phyloP scores from a whole-genome alignment of 2,329 filamentous ascomycete genomes.

The Cordyceps sp. region DNA sequence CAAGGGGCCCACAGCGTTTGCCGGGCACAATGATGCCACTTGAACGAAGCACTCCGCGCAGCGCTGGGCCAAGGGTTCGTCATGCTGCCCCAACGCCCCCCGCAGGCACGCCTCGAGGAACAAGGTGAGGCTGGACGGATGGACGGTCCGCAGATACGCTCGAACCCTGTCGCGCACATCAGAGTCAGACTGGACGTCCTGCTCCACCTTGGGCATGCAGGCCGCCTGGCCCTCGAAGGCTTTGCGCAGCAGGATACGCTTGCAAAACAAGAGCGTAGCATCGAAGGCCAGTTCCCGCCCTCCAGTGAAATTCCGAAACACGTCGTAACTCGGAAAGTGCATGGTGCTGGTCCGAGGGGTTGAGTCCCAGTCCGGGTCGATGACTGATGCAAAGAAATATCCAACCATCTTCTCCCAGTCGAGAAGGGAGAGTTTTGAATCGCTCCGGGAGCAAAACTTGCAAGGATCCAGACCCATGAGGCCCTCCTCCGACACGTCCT shows the following conservation, averaged over 20 bases:
- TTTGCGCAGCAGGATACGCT: slow-evolving; percentile 27
- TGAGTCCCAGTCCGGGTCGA: slow-evolving; percentile 8
- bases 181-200: slow-evolving; percentile 53
- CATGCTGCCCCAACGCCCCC: no score
- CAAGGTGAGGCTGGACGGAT: slow-evolving; percentile 20
- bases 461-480: slow-evolving; percentile 66
- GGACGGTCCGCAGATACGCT: slow-evolving; percentile 27
- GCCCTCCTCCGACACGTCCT: slow-evolving; percentile 80
- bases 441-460: slow-evolving; percentile 29
- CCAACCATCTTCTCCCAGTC: slow-evolving; percentile 34
- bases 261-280: slow-evolving; percentile 53
- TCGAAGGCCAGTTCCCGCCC: slow-evolving; percentile 40
- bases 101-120: slow-evolving; percentile 40
- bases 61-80: slow-evolving; percentile 23
- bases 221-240: slow-evolving; percentile 51
- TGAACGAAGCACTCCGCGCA: slow-evolving; percentile 37
- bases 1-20: slow-evolving; percentile 31
- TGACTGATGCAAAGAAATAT: slow-evolving; percentile 27
- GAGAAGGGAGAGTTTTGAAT: slow-evolving; percentile 23
- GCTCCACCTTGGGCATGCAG: slow-evolving; percentile 70
- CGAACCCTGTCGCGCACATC: slow-evolving; percentile 43
- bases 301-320: slow-evolving; percentile 30
- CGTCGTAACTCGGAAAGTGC: slow-evolving; percentile 3
- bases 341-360: background rate
- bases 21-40: slow-evolving; percentile 32